Evolutionary conservation across 495 filamentous ascomycete species (phyloP).

Genomic region (Trichoderma erinaceum): DNA sequence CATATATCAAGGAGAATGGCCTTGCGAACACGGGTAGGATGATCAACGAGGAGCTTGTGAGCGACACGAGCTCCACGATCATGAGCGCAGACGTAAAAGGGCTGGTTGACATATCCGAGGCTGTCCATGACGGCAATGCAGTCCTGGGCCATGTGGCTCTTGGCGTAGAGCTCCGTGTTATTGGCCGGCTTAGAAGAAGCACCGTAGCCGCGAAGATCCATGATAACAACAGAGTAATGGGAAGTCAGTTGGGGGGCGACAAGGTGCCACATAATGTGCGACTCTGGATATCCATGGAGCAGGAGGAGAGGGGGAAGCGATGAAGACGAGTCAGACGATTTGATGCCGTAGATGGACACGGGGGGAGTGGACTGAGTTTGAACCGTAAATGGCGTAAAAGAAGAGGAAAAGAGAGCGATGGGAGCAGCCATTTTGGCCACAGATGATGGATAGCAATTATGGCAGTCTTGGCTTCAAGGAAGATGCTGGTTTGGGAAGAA

Average conservation of each 20-base stretch:
- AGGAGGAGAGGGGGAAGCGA: conserved; percentile 33
- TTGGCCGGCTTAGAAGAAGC: conserved; percentile 31
- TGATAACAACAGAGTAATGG: conserved; percentile 28
- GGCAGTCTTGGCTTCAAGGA: neutral
- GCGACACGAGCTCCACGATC: conserved; percentile 39
- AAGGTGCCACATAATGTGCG: conserved; percentile 35
- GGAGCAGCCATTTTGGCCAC: neutral
- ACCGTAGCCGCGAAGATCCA: conserved; percentile 40
- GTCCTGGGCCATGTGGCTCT: conserved; percentile 33
- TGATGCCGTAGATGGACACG: conserved; percentile 30
- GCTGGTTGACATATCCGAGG: conserved; percentile 20
- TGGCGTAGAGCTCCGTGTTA: conserved; percentile 25
- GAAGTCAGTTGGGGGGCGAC: conserved; percentile 25
- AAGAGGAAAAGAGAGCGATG: neutral
- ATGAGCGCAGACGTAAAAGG: conserved; percentile 31
- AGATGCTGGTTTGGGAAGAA: neutral
- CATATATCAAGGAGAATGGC: conserved; percentile 36
- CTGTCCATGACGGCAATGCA: conserved; percentile 29
- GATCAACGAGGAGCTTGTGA: conserved; percentile 34
- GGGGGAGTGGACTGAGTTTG: conserved; percentile 19
- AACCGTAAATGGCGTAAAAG: conserved; percentile 21
- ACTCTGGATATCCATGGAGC: conserved; percentile 37
- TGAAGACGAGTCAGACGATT: conserved; percentile 15
- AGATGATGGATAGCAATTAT: neutral
- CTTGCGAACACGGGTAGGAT: conserved; percentile 26